Base-by-base conservation (phyloP, 176 grass and related monocot genomes). In the Miscanthus lutarioriparius region DNA sequence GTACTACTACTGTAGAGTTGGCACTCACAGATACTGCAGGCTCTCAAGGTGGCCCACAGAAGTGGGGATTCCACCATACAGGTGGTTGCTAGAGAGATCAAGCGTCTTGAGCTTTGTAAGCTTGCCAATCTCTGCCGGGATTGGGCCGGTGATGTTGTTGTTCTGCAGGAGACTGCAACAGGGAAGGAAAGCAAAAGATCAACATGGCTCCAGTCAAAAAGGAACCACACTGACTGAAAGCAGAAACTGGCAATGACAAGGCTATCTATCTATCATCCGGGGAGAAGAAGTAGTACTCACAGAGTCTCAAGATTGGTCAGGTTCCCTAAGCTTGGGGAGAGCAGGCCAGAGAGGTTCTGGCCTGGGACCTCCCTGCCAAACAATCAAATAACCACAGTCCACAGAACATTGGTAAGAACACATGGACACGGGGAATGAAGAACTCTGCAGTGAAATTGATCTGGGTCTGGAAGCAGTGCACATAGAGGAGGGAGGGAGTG, bases 1-100 rank as follows among this genome's bases (percentile, higher is more conserved):
- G 39, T 67, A 72, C 26, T 67, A 77, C 22, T 71, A n/a, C n/a
- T n/a, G n/a, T n/a, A n/a, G n/a, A n/a, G n/a, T n/a, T n/a, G n/a
- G 56, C 76, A 87, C 91, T 98, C 83, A 98, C 96, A 96, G 47
- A 74, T 96, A 99, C 76, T 87, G 83, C 87, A 99, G 93, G 81
- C 85, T 90, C 49, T 92, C 45, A 38, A 98, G 89, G 72, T 94
- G 91, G 75, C 89, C 91, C 48, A 96, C 77, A 9, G 96, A 88
- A 40, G 61, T 26, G 44, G 91, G 91, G 53, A 96, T 91, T 86
- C 81, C 91, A 45, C 89, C 96, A 76, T 41, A 51, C 75, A 96
- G 79, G 26, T 91, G 27, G 70, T 94, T 99, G 84, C 84, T 94
- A 32, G 96, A 96, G 86, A 99, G 93, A 77, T 99, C 93, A 28